Evolutionary conservation across 2,329 filamentous ascomycete species (phyloP).

Genomic region (Colletotrichum orbiculare): DNA sequence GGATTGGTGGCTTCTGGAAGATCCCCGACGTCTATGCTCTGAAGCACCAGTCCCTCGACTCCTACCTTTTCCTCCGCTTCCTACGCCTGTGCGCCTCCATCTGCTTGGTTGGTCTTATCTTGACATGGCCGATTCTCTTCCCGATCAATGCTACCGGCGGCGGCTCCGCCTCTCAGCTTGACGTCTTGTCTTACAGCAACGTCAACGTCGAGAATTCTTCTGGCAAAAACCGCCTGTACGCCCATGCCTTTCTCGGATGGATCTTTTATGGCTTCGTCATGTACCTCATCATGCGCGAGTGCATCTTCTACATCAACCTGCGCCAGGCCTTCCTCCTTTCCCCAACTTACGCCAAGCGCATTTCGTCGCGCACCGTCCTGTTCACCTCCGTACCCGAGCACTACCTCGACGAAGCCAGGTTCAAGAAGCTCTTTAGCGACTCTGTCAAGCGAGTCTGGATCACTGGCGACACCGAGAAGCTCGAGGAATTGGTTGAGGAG

Average conservation of each 20-base stretch:
- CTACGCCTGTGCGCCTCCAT: conserved; percentile 81
- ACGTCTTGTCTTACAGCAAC: conserved; percentile 84
- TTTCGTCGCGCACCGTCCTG: conserved; percentile 91
- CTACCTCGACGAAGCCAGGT: conserved; percentile 80
- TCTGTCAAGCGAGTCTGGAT: conserved; percentile 89
- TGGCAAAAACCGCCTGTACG: conserved; percentile 77
- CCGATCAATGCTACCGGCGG: conserved; percentile 90
- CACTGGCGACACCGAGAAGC: conserved; percentile 77
- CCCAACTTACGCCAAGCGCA: conserved; percentile 82
- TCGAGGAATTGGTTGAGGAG: conserved; percentile 84
- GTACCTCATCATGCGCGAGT: conserved; percentile 87
- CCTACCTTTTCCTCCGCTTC: conserved; percentile 86
- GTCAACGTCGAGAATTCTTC: conserved; percentile 63
- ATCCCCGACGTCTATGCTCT: conserved; percentile 80
- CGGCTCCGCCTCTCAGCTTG: conserved; percentile 71
- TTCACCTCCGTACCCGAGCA: conserved; percentile 85
- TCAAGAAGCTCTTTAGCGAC: conserved; percentile 84
- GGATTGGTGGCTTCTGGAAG: conserved; percentile 72
- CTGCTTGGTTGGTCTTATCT: conserved; percentile 82
- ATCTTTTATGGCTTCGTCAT: conserved; percentile 89
- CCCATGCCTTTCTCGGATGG: conserved; percentile 84
- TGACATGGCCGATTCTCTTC: conserved; percentile 89
- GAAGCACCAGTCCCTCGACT: conserved; percentile 87
- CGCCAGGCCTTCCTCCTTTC: conserved; percentile 92
- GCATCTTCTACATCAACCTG: conserved; percentile 91